These are phyloP conservation scores for Herpetomonas tarakana DNA, from an alignment of 208 protist genomes.

Conservation along the genomic window DNA sequence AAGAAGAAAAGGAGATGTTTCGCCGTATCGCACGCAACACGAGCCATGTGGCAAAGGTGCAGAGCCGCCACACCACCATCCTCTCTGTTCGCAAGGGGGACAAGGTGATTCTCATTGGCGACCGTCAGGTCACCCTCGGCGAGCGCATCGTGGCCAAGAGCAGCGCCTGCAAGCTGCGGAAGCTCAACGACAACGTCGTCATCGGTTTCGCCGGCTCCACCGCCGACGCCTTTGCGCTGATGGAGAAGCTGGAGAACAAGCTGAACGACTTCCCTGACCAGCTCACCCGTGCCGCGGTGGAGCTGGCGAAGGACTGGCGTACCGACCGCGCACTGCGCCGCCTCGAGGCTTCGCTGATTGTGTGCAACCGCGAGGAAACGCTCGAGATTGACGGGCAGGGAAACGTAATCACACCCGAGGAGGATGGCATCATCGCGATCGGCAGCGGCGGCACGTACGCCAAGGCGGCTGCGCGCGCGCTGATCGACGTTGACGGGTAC, in stretches of 20 bases:
- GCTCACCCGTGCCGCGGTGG: constrained; percentile 91
- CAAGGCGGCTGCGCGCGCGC: constrained; percentile 90
- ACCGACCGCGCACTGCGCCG: constrained; percentile 92
- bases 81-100: constrained; percentile 91
- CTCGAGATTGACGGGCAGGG: constrained; percentile 94
- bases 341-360: constrained; percentile 94
- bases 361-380: constrained; percentile 87
- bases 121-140: constrained; percentile 94
- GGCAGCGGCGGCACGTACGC: constrained; percentile 93
- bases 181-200: constrained; percentile 76
- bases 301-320: constrained; percentile 96
- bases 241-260: constrained; percentile 94
- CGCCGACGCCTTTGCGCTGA: constrained; percentile 95
- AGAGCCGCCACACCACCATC: constrained; percentile 90
- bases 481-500: constrained; percentile 89
- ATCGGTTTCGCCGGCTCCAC: constrained; percentile 94
- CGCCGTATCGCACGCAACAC: constrained; percentile 44
- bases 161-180: constrained; percentile 80
- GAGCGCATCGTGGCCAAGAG: constrained; percentile 91
- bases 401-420: constrained; percentile 94
- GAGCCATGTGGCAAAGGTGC: constrained; percentile 31
- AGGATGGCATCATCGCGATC: constrained; percentile 94
- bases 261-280: constrained; percentile 93
- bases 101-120: constrained; percentile 92
- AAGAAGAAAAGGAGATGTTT: constrained; percentile 21